phyloP scores from a whole-genome alignment of 2,329 filamentous ascomycete genomes.

The Pseudogymnoascus sp. region DNA sequence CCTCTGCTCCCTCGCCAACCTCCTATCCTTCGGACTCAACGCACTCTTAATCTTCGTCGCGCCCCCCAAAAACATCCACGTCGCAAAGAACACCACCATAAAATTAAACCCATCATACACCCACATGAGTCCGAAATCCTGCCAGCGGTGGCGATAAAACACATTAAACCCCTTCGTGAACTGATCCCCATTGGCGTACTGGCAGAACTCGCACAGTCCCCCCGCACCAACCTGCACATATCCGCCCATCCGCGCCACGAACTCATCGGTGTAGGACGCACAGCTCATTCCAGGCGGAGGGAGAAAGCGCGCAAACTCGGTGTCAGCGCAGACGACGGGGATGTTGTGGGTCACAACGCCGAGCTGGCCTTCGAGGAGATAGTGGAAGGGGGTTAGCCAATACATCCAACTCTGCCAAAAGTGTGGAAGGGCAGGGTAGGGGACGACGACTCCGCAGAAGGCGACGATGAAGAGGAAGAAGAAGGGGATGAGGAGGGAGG shows the following conservation, averaged over 20 bases:
- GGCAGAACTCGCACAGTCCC: conserved; percentile 58
- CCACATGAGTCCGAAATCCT: conserved; percentile 58
- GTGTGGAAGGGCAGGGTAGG: conserved; percentile 46
- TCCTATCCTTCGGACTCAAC: conserved; percentile 11
- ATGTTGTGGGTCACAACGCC: conserved; percentile 47
- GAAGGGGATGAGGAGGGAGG: conserved; percentile 57
- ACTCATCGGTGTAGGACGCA: conserved; percentile 48
- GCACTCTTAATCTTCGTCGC: conserved; percentile 11
- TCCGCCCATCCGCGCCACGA: conserved; percentile 47
- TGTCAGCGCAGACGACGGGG: conserved; percentile 45
- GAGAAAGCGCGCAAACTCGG: conserved; percentile 53
- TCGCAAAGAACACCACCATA: conserved; percentile 41
- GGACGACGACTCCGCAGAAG: conserved; percentile 66
- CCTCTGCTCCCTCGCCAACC: conserved; percentile 6
- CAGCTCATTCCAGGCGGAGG: conserved; percentile 54
- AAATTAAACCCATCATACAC: conserved; percentile 61
- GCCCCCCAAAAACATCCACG: conserved; percentile 43
- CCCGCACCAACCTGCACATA: conserved; percentile 50
- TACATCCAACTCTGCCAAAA: conserved; percentile 65
- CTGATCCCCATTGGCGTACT: conserved; percentile 50
- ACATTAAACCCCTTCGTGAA: conserved; percentile 47
- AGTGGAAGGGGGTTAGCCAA: conserved; percentile 59
- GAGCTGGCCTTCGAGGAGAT: conserved; percentile 56
- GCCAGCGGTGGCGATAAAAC: conserved; percentile 54
- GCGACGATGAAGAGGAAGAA: conserved; percentile 64